phyloP scores from a whole-genome alignment of 2,329 filamentous ascomycete species.

The Cladosporium velox region DNA sequence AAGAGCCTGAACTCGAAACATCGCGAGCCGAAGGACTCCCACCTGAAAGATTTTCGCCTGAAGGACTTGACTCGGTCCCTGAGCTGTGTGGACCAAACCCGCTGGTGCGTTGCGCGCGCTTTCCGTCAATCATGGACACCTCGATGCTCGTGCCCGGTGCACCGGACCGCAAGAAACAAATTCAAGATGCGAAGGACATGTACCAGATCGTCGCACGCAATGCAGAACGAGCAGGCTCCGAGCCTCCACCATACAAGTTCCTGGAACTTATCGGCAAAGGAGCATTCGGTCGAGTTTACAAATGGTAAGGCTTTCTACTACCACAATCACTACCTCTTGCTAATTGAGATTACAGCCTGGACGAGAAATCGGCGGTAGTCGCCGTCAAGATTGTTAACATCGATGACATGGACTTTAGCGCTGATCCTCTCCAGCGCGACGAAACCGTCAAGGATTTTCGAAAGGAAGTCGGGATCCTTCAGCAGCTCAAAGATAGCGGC shows the following conservation, averaged over 20 bases:
- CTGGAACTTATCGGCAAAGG: conserved; percentile 74
- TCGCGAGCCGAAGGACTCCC: neutral
- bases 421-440: conserved; percentile 60
- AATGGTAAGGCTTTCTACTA: conserved; percentile 46
- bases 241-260: conserved; percentile 67
- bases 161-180: conserved; percentile 58
- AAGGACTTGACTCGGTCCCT: neutral
- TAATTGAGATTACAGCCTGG: conserved; percentile 10
- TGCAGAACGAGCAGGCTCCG: conserved; percentile 60
- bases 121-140: conserved; percentile 9
- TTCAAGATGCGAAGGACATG: conserved; percentile 72
- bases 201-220: conserved; percentile 64
- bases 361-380: conserved; percentile 52
- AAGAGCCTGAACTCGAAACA: neutral
- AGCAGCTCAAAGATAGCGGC: conserved; percentile 70
- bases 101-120: neutral
- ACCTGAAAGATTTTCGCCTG: neutral
- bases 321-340: neutral
- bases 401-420: conserved; percentile 67
- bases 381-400: conserved; percentile 84
- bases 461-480: conserved; percentile 66
- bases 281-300: conserved; percentile 73
- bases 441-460: conserved; percentile 61
- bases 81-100: neutral
- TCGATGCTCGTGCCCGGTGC: conserved; percentile 19